Percentiles rank a stretch among this genome's conserved stretches.
phyloP scores from a whole-genome alignment of 2,329 filamentous ascomycete genomes.

The Fusarium sp. region DNA sequence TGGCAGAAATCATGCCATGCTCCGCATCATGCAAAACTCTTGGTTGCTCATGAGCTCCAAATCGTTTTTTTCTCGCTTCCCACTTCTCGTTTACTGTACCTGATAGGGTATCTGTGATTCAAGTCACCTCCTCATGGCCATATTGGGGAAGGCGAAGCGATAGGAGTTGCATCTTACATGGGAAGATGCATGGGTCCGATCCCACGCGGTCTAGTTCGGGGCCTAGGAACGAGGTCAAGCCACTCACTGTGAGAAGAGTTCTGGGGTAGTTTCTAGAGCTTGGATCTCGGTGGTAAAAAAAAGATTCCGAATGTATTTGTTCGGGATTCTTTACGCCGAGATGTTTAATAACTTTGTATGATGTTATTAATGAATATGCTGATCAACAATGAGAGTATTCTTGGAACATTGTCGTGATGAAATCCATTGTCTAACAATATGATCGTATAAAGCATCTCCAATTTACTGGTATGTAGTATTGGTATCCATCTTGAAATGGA shows the following conservation, averaged over 20 bases:
- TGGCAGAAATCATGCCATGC: conserved; percentile 37
- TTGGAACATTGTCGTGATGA: no score
- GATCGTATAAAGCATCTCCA: no score
- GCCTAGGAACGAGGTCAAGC: not conserved
- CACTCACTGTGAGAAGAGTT: not conserved
- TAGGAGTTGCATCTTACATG: not conserved
- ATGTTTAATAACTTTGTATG: not conserved
- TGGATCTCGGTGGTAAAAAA: conserved; percentile 3
- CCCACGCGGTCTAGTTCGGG: not conserved
- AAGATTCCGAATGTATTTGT: not conserved
- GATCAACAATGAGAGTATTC: not conserved
- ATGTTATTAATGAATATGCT: not conserved
- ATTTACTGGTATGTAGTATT: no score
- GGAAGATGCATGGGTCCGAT: not conserved
- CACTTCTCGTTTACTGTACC: not conserved
- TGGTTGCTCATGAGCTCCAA: conserved; percentile 21
- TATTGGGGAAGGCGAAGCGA: conserved; percentile 31
- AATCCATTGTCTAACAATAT: no score
- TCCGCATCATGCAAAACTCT: conserved; percentile 24
- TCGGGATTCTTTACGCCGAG: not conserved
- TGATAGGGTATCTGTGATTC: conserved; percentile 10
- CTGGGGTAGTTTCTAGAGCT: conserved; percentile 10
- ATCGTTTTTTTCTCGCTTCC: not conserved
- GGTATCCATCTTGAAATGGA: not conserved
- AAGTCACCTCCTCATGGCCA: conserved; percentile 5